Conservation (phyloP, 768 basidiomycete genomes). For the Scleroderma bovista region DNA sequence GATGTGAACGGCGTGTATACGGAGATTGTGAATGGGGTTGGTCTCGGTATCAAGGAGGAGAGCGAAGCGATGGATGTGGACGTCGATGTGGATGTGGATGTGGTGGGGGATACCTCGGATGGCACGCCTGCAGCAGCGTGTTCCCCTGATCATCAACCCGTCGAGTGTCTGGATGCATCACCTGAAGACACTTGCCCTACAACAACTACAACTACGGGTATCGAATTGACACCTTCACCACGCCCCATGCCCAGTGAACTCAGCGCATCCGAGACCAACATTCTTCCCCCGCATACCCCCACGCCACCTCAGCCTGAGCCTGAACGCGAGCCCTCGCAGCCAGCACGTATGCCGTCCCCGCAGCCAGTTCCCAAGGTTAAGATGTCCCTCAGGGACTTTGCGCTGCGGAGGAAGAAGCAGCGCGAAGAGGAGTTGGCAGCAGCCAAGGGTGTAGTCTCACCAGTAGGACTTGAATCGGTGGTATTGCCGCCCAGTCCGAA, state of each 20-base stretch:
- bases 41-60: background rate
- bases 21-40: background rate
- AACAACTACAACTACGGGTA: background rate
- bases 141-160: background rate
- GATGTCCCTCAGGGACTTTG: conserved; percentile 55
- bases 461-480: conserved; percentile 10
- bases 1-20: no score
- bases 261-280: background rate
- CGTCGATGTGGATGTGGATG: conserved; percentile 8
- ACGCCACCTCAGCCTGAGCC: conserved; percentile 10
- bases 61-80: conserved; percentile 20
- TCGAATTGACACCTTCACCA: background rate
- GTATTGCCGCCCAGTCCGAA: conserved; percentile 16
- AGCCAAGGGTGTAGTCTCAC: conserved; percentile 21
- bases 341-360: conserved; percentile 19
- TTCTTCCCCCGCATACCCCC: background rate
- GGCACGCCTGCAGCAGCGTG: background rate
- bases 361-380: conserved; percentile 46
- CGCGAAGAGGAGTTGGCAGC: conserved; percentile 40
- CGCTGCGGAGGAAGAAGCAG: conserved; percentile 48
- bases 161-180: background rate
- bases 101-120: conserved; percentile 1
- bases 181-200: background rate
- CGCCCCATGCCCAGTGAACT: background rate
- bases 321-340: conserved; percentile 6